Percentiles rank a stretch among this genome's conserved stretches.
Conservation (phyloP, 306 rosid genomes). For the Vicia faba region DNA sequence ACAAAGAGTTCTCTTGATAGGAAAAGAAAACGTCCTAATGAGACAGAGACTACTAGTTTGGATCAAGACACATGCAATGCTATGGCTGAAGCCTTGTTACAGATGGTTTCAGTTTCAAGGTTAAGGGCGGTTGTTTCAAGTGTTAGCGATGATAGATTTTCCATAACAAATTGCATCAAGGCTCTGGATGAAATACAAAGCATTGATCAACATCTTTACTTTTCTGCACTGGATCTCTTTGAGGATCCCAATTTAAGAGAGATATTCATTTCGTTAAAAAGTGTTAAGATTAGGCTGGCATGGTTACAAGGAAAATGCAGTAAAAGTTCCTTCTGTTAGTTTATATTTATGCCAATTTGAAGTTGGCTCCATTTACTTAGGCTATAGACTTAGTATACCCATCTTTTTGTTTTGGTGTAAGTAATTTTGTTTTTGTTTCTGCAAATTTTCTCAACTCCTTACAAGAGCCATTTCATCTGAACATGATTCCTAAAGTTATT, state of each 20-base stretch:
- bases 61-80: slow-evolving; percentile 56
- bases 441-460: background rate
- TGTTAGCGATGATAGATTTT: slow-evolving; percentile 56
- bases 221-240: slow-evolving; percentile 76
- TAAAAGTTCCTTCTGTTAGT: slow-evolving; percentile 40
- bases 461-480: slow-evolving; percentile 7
- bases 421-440: slow-evolving; percentile 17
- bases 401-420: slow-evolving; percentile 33
- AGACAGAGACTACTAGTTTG: slow-evolving; percentile 45
- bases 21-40: slow-evolving; percentile 68
- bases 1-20: slow-evolving; percentile 51
- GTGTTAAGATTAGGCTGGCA: slow-evolving; percentile 51
- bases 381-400: slow-evolving; percentile 4
- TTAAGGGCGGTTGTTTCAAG: slow-evolving; percentile 43
- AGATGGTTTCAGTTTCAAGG: slow-evolving; percentile 71
- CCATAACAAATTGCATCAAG: slow-evolving; percentile 71
- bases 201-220: slow-evolving; percentile 57
- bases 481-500: slow-evolving; percentile 8
- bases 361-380: slow-evolving; percentile 21
- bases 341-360: slow-evolving; percentile 35
- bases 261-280: slow-evolving; percentile 67
- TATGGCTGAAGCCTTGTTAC: slow-evolving; percentile 67
- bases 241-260: slow-evolving; percentile 72
- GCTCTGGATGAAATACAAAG: slow-evolving; percentile 73
- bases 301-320: slow-evolving; percentile 76